These are phyloP conservation scores for Pachyrhizus erosus DNA, from an alignment of 306 rosid species.

Conservation along the genomic window DNA sequence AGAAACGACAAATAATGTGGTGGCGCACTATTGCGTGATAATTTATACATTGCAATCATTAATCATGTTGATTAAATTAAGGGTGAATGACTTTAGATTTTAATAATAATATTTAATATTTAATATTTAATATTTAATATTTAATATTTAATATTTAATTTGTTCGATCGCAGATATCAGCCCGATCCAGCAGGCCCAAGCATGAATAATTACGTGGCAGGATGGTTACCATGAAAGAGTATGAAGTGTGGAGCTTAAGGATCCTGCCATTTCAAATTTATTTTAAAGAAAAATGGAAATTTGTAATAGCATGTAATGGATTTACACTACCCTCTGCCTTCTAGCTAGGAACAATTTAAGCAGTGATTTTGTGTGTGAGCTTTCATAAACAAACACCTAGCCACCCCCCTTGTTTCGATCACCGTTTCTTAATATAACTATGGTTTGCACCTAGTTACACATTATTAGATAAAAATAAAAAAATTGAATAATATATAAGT, in stretches of 20 bases:
- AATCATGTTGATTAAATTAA: background rate
- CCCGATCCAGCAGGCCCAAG: conserved; percentile 85
- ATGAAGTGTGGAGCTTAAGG: background rate
- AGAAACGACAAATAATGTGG: background rate
- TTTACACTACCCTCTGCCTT: background rate
- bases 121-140: too few relatives aligned
- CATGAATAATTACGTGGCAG: conserved; percentile 84
- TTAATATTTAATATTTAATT: too few relatives aligned
- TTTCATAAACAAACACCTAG: conserved; percentile 13
- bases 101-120: too few relatives aligned
- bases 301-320: conserved; percentile 21
- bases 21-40: background rate
- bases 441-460: conserved; percentile 11
- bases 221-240: conserved; percentile 75
- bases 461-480: too few relatives aligned
- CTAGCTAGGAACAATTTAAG: conserved; percentile 43
- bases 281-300: conserved; percentile 24
- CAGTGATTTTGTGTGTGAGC: conserved; percentile 38
- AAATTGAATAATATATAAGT: too few relatives aligned
- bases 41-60: too few relatives aligned
- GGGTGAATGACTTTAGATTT: background rate
- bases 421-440: background rate
- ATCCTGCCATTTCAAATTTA: conserved; percentile 33
- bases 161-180: conserved; percentile 67
- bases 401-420: background rate